Percentiles rank a stretch among this genome's conserved stretches.
These are phyloP conservation scores for Mycosarcoma maydis DNA, from an alignment of 1,284 basidiomycete species.

Conservation along the genomic window DNA sequence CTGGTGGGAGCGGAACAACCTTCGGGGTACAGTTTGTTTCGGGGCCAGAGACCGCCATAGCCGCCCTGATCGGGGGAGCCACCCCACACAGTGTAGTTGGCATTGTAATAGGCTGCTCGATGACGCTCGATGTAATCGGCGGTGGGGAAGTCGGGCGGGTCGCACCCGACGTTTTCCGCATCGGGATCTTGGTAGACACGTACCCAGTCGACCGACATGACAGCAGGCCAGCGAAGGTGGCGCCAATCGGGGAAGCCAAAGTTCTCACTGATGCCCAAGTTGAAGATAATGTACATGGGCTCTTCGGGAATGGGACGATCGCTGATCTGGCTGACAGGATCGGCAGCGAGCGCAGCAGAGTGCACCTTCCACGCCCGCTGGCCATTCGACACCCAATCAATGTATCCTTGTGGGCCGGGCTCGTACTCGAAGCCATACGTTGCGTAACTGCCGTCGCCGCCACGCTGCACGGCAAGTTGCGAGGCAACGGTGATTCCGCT, in stretches of 20 bases:
- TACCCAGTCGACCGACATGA: constrained; percentile 53
- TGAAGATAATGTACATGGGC: constrained; percentile 59
- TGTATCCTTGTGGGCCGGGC: constrained; percentile 72
- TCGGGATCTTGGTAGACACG: constrained; percentile 54
- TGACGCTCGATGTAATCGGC: constrained; percentile 70
- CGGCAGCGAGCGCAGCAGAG: constrained; percentile 76
- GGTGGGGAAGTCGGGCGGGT: constrained; percentile 70
- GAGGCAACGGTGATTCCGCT: constrained; percentile 51
- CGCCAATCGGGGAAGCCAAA: constrained; percentile 48
- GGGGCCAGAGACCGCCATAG: constrained; percentile 56
- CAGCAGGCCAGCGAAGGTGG: constrained; percentile 40
- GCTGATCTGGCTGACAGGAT: constrained; percentile 67
- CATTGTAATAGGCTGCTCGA: constrained; percentile 47
- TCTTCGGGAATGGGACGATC: constrained; percentile 52
- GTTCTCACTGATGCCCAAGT: constrained; percentile 56
- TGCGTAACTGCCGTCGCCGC: constrained; percentile 39
- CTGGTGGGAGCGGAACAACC: constrained; percentile 33
- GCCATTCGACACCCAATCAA: constrained; percentile 72
- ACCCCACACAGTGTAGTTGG: constrained; percentile 59
- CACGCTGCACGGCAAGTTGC: constrained; percentile 55
- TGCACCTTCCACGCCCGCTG: constrained; percentile 70
- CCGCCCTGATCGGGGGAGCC: constrained; percentile 51
- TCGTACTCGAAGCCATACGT: constrained; percentile 67
- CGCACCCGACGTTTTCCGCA: constrained; percentile 54
- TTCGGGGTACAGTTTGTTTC: constrained; percentile 48